Evolutionary conservation across 306 rosid genomes (phyloP).

Genomic region (Hippophae gyantsensis): DNA sequence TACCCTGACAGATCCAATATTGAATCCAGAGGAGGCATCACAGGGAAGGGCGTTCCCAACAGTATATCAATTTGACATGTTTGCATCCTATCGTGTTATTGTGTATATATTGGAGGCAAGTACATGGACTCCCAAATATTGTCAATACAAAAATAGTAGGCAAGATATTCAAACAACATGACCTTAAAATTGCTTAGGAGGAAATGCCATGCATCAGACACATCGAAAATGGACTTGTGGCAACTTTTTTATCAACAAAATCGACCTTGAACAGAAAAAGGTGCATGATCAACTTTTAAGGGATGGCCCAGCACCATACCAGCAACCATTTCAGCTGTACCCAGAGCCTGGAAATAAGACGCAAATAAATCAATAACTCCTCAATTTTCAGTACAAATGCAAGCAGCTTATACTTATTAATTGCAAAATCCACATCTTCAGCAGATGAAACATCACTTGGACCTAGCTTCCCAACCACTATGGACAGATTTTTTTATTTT

Average conservation of each 20-base stretch:
- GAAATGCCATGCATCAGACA: not conserved
- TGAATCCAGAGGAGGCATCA: conserved; percentile 31
- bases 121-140: no score
- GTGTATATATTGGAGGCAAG: no score
- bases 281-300: conserved; percentile 34
- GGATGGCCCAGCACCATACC: conserved; percentile 57
- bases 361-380: conserved; percentile 14
- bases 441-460: not conserved
- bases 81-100: not conserved
- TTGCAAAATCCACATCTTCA: conserved; percentile 7
- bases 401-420: conserved; percentile 1
- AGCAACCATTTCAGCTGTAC: conserved; percentile 76
- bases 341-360: conserved; percentile 58
- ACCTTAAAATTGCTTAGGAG: not conserved
- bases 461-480: not conserved
- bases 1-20: conserved; percentile 34
- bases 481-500: not conserved
- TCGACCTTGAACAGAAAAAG: conserved; percentile 47
- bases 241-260: conserved; percentile 14
- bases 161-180: no score
- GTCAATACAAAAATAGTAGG: no score
- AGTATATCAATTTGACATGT: conserved; percentile 43
- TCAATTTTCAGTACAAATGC: not conserved
- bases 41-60: conserved; percentile 43
- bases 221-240: not conserved